These are phyloP conservation scores for Cucurbita moschata DNA, from an alignment of 306 rosid species.

Conservation along the genomic window DNA sequence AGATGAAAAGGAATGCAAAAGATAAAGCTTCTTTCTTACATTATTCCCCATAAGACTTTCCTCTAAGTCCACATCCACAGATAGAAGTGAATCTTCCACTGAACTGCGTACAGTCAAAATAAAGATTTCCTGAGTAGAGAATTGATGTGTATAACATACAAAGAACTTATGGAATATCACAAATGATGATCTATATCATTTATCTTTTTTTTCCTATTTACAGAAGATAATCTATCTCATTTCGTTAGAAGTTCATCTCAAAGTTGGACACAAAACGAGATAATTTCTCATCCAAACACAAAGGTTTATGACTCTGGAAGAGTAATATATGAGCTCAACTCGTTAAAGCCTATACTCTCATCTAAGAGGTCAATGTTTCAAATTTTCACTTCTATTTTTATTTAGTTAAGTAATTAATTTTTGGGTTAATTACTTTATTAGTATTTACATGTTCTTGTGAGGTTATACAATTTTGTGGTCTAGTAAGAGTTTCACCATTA, in stretches of 20 bases:
- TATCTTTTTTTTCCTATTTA: no score
- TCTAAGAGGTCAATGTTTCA: no score
- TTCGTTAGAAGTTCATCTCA: neutral
- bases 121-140: neutral
- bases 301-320: neutral
- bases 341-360: no score
- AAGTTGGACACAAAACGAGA: neutral
- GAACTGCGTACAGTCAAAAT: constrained; percentile 30
- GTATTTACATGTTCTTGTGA: neutral
- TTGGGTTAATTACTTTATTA: neutral
- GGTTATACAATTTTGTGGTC: neutral
- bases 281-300: neutral
- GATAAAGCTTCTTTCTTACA: constrained; percentile 35
- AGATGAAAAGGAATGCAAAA: constrained; percentile 1
- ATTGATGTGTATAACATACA: neutral
- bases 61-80: constrained; percentile 42
- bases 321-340: neutral
- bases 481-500: neutral
- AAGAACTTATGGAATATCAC: neutral
- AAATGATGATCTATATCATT: neutral
- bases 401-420: neutral
- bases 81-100: constrained; percentile 66
- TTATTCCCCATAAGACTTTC: constrained; percentile 37
- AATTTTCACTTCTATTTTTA: neutral
- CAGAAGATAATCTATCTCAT: neutral